Conservation (phyloP, 2,329 filamentous ascomycete genomes). For the Aspergillus luchuensis region DNA sequence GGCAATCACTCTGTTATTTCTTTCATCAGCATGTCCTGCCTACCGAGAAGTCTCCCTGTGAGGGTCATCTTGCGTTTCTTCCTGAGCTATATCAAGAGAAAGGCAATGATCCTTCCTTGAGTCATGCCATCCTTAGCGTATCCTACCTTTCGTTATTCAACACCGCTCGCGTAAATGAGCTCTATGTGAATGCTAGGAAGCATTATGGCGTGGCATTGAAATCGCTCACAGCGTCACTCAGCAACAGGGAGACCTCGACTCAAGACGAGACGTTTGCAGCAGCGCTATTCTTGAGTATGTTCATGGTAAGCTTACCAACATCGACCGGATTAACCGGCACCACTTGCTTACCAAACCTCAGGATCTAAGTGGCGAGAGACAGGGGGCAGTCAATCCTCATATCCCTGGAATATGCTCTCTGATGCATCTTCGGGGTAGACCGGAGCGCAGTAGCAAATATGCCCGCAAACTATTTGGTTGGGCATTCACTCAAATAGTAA, state of each 20-base stretch:
- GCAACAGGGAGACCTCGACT: background rate
- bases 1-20: slow-evolving; percentile 4
- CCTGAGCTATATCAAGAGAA: background rate
- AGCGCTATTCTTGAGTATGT: slow-evolving; percentile 7
- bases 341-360: background rate
- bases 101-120: background rate
- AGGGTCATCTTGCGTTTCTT: slow-evolving; percentile 2
- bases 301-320: background rate
- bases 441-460: slow-evolving; percentile 2
- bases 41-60: slow-evolving; percentile 1
- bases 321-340: background rate
- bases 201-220: slow-evolving; percentile 4
- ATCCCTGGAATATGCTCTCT: slow-evolving; percentile 3
- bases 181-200: background rate
- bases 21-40: slow-evolving; percentile 3
- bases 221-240: background rate
- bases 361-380: slow-evolving; percentile 1
- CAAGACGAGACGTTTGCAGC: slow-evolving; percentile 3
- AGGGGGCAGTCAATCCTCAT: background rate
- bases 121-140: slow-evolving; percentile 3
- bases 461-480: background rate
- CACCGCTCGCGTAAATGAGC: background rate
- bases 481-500: slow-evolving; percentile 4
- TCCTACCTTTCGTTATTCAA: slow-evolving; percentile 3
- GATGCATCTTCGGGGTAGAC: slow-evolving; percentile 3